Percentiles rank a stretch among this genome's conserved stretches.
These are phyloP conservation scores for Schrenkiella parvula DNA, from an alignment of 345 rosid genomes.

Conservation along the genomic window DNA sequence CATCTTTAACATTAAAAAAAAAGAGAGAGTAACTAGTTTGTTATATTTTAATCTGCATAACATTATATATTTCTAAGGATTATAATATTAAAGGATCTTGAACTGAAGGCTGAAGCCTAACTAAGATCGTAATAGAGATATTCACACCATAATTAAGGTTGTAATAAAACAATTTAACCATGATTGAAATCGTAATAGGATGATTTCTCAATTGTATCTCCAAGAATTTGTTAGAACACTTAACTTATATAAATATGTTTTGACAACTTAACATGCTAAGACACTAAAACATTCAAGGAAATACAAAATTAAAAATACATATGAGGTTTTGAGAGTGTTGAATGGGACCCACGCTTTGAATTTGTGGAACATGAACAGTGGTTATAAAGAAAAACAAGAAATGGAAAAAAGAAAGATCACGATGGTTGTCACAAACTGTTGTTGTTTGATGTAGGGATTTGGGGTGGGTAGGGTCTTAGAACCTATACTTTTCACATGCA, in stretches of 20 bases:
- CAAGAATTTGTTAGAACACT: neutral
- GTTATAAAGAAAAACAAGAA: conserved; percentile 12
- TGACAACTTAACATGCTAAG: neutral
- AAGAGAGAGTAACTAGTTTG: too few species aligned
- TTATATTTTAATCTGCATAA: too few species aligned
- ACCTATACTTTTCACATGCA: conserved; percentile 36
- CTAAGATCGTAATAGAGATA: too few species aligned
- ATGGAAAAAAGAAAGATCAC: conserved; percentile 23
- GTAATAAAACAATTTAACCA: too few species aligned
- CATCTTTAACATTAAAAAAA: too few species aligned
- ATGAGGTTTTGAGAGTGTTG: conserved; percentile 17
- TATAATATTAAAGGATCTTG: too few species aligned
- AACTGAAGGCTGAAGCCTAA: too few species aligned
- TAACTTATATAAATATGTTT: too few species aligned
- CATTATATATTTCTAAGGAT: too few species aligned
- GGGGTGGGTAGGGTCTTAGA: conserved; percentile 29
- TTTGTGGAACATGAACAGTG: conserved; percentile 31
- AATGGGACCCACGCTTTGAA: conserved; percentile 23
- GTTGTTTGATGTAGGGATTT: conserved; percentile 28
- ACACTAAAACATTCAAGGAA: neutral
- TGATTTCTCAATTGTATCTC: neutral
- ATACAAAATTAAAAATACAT: neutral
- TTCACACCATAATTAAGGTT: too few species aligned
- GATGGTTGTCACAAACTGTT: conserved; percentile 37
- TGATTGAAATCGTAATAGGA: too few species aligned